Percentiles rank a stretch among this genome's conserved stretches.
Evolutionary conservation across 768 basidiomycete genomes (phyloP).

Genomic region (Collybiopsis luxurians): DNA sequence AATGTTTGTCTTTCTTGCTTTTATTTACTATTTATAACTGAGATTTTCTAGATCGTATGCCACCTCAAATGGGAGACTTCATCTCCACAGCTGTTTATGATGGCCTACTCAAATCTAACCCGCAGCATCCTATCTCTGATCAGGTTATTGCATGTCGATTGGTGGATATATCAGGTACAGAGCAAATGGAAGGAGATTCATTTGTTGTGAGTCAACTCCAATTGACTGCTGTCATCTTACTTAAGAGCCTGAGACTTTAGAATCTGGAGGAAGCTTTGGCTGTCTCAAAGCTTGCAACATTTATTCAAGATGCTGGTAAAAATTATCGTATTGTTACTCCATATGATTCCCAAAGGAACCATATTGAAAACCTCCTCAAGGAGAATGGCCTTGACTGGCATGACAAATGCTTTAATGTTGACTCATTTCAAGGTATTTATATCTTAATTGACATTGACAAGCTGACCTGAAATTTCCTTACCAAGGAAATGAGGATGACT

Average conservation of each 20-base stretch:
- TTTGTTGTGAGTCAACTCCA: slow-evolving; percentile 28
- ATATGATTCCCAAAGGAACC: slow-evolving; percentile 69
- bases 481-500: slow-evolving; percentile 81
- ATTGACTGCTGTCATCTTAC: slow-evolving; percentile 1
- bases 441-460: slow-evolving; percentile 5
- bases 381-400: slow-evolving; percentile 51
- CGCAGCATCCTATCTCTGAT: slow-evolving; percentile 46
- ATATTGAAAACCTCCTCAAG: slow-evolving; percentile 58
- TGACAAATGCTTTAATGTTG: slow-evolving; percentile 80
- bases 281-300: slow-evolving; percentile 53
- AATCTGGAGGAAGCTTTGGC: slow-evolving; percentile 57
- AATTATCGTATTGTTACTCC: slow-evolving; percentile 74
- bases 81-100: slow-evolving; percentile 71
- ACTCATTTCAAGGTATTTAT: slow-evolving; percentile 74
- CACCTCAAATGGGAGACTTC: slow-evolving; percentile 70
- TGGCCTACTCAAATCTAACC: slow-evolving; percentile 51
- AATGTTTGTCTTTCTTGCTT: slow-evolving; percentile 46
- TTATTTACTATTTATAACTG: slow-evolving; percentile 6
- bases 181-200: slow-evolving; percentile 29
- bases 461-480: slow-evolving; percentile 11
- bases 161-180: slow-evolving; percentile 50
- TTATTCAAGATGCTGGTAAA: slow-evolving; percentile 48
- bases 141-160: slow-evolving; percentile 55
- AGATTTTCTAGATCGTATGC: slow-evolving; percentile 70
- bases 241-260: slow-evolving; percentile 31